phyloP scores from a whole-genome alignment of 352 stramenopile species.

The Globisporangium nodosum region DNA sequence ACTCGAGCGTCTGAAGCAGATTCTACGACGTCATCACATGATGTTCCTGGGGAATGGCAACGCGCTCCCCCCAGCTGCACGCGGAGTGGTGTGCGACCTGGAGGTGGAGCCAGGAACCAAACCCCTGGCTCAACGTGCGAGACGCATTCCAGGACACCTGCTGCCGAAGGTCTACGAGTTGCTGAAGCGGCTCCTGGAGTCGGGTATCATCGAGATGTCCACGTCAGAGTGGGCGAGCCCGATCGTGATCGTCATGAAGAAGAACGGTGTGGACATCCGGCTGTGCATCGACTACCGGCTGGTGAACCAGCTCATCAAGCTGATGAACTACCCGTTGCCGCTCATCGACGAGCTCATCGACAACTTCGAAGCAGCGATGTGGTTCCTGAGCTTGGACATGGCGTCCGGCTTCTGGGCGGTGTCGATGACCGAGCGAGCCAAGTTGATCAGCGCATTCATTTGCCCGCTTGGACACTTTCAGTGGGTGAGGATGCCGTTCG shows the following conservation, averaged over 20 bases:
- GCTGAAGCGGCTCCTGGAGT: neutral
- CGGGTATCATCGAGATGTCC: neutral
- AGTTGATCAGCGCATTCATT: constrained; percentile 16
- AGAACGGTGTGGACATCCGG: neutral
- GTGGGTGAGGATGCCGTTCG: constrained; percentile 20
- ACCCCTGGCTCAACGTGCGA: neutral
- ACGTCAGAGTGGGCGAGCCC: neutral
- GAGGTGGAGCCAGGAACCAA: neutral
- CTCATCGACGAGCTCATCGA: constrained; percentile 19
- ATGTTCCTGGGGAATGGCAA: neutral
- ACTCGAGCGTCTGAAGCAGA: neutral
- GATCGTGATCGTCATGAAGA: constrained; percentile 1
- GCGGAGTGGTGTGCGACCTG: neutral
- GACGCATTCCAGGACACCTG: neutral
- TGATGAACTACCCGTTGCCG: neutral
- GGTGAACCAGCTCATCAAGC: neutral
- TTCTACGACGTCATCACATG: neutral
- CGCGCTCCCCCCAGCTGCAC: neutral
- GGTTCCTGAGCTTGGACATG: constrained; percentile 4
- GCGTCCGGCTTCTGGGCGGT: constrained; percentile 13
- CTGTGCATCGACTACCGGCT: neutral
- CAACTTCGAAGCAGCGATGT: constrained; percentile 15
- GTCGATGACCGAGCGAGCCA: constrained; percentile 10
- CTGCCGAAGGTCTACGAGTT: neutral
- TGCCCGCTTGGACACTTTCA: constrained; percentile 17